Evolutionary conservation across 1,284 basidiomycete species (phyloP).

Genomic region (Malassezia sp.): DNA sequence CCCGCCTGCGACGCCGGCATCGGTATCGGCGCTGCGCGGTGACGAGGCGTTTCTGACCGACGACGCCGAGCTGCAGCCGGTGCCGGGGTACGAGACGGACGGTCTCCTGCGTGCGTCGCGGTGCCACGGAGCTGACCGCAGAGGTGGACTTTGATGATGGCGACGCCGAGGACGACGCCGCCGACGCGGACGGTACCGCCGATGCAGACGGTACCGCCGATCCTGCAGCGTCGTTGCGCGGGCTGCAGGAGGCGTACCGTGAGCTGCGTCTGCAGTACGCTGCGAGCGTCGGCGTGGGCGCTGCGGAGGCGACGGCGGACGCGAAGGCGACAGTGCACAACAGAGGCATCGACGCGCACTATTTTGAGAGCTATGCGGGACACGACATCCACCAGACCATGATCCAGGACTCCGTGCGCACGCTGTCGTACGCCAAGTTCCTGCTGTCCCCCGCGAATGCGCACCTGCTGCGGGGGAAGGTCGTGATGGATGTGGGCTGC

Average conservation of each 20-base stretch:
- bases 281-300: conserved; percentile 13
- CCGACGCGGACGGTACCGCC: conserved; percentile 11
- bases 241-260: conserved; percentile 12
- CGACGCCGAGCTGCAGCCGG: conserved; percentile 37
- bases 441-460: conserved; percentile 66
- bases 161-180: no score
- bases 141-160: conserved; percentile 14
- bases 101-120: conserved; percentile 41
- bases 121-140: no score
- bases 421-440: conserved; percentile 81
- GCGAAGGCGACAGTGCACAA: neutral
- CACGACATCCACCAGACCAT: conserved; percentile 63
- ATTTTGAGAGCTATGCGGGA: conserved; percentile 84
- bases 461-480: conserved; percentile 66
- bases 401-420: conserved; percentile 72
- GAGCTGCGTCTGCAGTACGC: conserved; percentile 17
- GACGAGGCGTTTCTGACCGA: conserved; percentile 21
- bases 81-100: conserved; percentile 37
- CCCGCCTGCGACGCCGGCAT: conserved; percentile 12
- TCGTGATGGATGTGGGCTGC: conserved; percentile 79
- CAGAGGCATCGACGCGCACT: conserved; percentile 78
- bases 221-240: conserved; percentile 6
- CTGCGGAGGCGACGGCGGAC: neutral
- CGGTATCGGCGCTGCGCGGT: conserved; percentile 13
- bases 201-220: conserved; percentile 1